phyloP scores from a whole-genome alignment of 148 eudicot species.

The Vaccinium darrowii region DNA sequence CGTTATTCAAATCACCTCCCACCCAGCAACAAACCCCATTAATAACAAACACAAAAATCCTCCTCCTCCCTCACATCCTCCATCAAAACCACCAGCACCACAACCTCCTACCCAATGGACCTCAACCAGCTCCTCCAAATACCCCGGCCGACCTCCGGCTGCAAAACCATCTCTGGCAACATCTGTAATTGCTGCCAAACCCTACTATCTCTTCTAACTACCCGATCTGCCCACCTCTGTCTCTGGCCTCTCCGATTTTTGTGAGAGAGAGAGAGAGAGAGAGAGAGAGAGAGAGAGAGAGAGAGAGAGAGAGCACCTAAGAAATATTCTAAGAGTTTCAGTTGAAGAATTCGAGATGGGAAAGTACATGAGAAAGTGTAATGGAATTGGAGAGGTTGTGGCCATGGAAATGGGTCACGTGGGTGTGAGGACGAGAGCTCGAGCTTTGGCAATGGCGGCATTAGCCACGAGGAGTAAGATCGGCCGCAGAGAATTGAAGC shows the following conservation, averaged over 20 bases:
- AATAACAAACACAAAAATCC: background rate
- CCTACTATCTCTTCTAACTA: slow-evolving; percentile 58
- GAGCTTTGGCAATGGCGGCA: too few species aligned
- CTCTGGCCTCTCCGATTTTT: slow-evolving; percentile 54
- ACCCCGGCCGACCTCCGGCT: slow-evolving; percentile 48
- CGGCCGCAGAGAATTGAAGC: too few species aligned
- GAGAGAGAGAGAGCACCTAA: too few species aligned
- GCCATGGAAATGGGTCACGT: too few species aligned
- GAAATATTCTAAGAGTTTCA: too few species aligned
- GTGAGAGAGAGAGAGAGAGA: background rate
- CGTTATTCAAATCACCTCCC: too few species aligned
- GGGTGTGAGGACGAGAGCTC: too few species aligned
- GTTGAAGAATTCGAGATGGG: too few species aligned
- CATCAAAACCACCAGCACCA: background rate
- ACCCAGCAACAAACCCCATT: too few species aligned
- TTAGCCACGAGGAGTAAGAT: too few species aligned
- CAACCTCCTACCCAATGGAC: slow-evolving; percentile 49
- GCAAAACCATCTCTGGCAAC: slow-evolving; percentile 20
- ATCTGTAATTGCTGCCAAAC: slow-evolving; percentile 53
- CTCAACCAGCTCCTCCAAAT: slow-evolving; percentile 37
- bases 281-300: background rate
- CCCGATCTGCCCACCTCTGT: slow-evolving; percentile 44
- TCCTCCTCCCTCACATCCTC: background rate
- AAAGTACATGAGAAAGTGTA: too few species aligned
- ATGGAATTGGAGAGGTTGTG: too few species aligned